These are phyloP conservation scores for Aspergillus terreus DNA, from an alignment of 2,329 filamentous ascomycete genomes.

Conservation along the genomic window DNA sequence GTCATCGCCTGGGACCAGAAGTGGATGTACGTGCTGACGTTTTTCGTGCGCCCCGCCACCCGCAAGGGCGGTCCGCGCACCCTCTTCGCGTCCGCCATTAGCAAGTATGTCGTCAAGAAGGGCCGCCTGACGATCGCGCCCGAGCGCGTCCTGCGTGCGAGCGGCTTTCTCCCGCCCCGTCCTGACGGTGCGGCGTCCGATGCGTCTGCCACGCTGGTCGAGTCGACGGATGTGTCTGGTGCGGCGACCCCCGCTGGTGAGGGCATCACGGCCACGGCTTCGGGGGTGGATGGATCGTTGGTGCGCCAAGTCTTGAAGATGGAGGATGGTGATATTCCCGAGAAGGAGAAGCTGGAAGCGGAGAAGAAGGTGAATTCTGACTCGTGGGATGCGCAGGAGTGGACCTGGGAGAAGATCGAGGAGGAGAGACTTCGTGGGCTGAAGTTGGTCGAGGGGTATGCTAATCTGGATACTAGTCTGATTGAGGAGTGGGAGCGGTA, in stretches of 20 bases:
- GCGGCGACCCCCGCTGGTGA: conserved; percentile 31
- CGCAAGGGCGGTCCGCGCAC: conserved; percentile 55
- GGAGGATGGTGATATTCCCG: conserved; percentile 26
- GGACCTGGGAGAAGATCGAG: conserved; percentile 61
- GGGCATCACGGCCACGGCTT: conserved; percentile 28
- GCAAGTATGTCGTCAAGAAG: conserved; percentile 80
- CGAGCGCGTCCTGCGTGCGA: conserved; percentile 67
- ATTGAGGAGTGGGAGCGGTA: conserved; percentile 44
- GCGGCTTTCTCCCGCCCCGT: conserved; percentile 68
- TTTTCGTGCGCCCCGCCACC: conserved; percentile 58
- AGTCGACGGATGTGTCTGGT: conserved; percentile 25
- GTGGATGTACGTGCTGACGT: conserved; percentile 73
- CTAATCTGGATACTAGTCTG: conserved; percentile 49
- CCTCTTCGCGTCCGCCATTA: conserved; percentile 67
- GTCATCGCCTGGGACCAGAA: conserved; percentile 74
- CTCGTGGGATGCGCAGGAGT: conserved; percentile 40
- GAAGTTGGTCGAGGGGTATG: conserved; percentile 53
- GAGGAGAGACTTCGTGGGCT: conserved; percentile 54
- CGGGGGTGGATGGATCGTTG: conserved; percentile 32
- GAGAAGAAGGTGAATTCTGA: conserved; percentile 29
- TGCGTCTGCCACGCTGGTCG: conserved; percentile 1
- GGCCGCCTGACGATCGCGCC: conserved; percentile 81
- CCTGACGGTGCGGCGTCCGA: conserved; percentile 53
- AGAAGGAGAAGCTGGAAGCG: conserved; percentile 23
- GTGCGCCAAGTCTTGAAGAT: conserved; percentile 35